A percentile compares a stretch with the other conserved stretches of the same genome.
phyloP scores from a whole-genome alignment of 2,329 filamentous ascomycete species.

The Balansia obtecta region DNA sequence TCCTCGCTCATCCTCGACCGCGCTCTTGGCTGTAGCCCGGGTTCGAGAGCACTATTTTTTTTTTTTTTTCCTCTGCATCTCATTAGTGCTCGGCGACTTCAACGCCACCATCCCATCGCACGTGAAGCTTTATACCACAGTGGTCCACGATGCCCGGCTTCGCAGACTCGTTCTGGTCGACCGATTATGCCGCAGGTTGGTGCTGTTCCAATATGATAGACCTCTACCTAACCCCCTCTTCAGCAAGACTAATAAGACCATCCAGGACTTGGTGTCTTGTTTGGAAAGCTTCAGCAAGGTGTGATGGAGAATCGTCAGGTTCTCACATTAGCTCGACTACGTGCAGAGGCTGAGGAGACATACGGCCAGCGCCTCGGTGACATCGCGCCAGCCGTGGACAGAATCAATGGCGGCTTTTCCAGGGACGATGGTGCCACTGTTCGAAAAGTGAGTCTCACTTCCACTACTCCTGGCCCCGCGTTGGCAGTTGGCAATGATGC shows the following conservation, averaged over 20 bases:
- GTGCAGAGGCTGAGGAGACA: conserved; percentile 85
- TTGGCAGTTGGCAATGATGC: background rate
- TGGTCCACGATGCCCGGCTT: conserved; percentile 65
- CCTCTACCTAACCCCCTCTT: background rate
- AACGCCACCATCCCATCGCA: background rate
- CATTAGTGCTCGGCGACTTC: background rate
- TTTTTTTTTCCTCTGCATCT: background rate
- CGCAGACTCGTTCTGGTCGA: conserved; percentile 94
- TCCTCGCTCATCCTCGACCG: background rate
- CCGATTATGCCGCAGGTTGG: conserved; percentile 88
- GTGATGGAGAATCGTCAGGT: conserved; percentile 92
- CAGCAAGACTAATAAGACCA: conserved; percentile 7
- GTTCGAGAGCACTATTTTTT: background rate
- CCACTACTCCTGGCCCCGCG: background rate
- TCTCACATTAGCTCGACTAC: conserved; percentile 80
- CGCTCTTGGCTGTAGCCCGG: background rate
- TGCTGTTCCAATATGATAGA: background rate
- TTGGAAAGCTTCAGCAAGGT: conserved; percentile 92
- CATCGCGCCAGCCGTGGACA: conserved; percentile 73
- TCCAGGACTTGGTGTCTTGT: conserved; percentile 76
- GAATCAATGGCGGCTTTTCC: conserved; percentile 69
- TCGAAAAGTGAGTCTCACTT: conserved; percentile 55
- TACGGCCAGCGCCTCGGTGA: conserved; percentile 73
- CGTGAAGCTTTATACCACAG: background rate
- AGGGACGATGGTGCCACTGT: conserved; percentile 93